Evolutionary conservation across 345 rosid species (phyloP).

Genomic region (Abelmoschus esculentus): DNA sequence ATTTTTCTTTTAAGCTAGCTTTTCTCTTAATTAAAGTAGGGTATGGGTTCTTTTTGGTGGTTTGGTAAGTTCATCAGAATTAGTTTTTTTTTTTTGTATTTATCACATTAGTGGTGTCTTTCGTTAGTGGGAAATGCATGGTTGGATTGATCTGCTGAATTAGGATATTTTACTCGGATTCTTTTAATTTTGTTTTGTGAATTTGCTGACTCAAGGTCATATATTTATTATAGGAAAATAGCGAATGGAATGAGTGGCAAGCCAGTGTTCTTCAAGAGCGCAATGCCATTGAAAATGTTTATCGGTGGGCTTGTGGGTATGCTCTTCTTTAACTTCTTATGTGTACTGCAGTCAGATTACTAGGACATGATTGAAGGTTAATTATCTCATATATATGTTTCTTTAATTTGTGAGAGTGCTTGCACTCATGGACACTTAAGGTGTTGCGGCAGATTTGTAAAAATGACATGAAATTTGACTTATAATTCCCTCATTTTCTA

Average conservation of each 20-base stretch:
- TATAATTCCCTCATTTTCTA: no score
- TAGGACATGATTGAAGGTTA: neutral
- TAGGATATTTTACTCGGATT: neutral
- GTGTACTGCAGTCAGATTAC: neutral
- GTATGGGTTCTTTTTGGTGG: neutral
- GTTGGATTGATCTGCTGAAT: neutral
- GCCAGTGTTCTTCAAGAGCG: slow-evolving; percentile 67
- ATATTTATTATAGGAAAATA: slow-evolving; percentile 48
- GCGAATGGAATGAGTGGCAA: slow-evolving; percentile 87
- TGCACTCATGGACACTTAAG: neutral
- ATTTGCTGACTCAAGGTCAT: slow-evolving; percentile 10
- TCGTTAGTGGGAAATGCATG: neutral
- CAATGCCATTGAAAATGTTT: slow-evolving; percentile 83
- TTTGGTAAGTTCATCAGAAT: neutral
- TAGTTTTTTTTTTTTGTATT: neutral
- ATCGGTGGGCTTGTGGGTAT: slow-evolving; percentile 96
- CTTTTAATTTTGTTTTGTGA: neutral
- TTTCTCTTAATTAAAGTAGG: neutral
- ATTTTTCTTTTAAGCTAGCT: neutral
- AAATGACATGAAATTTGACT: no score
- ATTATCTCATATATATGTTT: neutral
- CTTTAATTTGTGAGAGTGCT: neutral
- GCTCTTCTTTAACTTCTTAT: slow-evolving; percentile 12
- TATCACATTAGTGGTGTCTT: neutral
- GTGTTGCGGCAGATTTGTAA: neutral